These are phyloP conservation scores for Breviolum minutum DNA, from an alignment of 73 alveolate genomes.

Conservation along the genomic window DNA sequence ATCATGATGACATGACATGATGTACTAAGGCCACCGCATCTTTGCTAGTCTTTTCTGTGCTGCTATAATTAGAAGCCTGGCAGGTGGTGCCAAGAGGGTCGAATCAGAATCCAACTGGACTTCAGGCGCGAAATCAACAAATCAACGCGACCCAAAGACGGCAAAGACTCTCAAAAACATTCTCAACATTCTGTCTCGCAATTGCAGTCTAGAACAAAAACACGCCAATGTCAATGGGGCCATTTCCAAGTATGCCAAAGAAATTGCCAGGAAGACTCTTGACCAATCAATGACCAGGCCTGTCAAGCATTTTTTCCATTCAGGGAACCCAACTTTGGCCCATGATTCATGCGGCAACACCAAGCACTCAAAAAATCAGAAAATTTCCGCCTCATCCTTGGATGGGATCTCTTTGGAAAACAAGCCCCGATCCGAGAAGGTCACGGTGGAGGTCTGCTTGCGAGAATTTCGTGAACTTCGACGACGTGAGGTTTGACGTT, in stretches of 20 bases:
- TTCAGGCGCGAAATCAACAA: no score
- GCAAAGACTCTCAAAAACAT: background rate
- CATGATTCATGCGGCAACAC: background rate
- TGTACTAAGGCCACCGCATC: background rate
- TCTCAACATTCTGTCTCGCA: no score
- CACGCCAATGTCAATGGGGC: background rate
- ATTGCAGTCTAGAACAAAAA: no score
- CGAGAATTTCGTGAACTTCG: no score
- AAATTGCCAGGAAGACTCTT: constrained; percentile 38
- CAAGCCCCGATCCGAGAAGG: constrained; percentile 3
- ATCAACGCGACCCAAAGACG: no score
- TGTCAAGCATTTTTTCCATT: background rate
- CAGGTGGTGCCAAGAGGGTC: background rate
- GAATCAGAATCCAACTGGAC: no score
- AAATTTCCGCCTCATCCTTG: constrained; percentile 6
- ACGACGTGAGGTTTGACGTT: no score
- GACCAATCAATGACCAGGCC: constrained; percentile 52
- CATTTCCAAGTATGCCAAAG: background rate
- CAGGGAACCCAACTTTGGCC: background rate
- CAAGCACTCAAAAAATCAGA: background rate
- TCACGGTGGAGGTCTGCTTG: constrained; percentile 30
- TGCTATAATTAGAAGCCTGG: constrained; percentile 23
- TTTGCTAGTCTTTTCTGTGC: background rate
- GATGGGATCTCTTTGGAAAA: constrained; percentile 45
- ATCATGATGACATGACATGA: no score